A percentile compares a stretch with the other conserved stretches of the same genome.
phyloP scores from a whole-genome alignment of 495 filamentous ascomycete species.

The Pyronema omphalodes region DNA sequence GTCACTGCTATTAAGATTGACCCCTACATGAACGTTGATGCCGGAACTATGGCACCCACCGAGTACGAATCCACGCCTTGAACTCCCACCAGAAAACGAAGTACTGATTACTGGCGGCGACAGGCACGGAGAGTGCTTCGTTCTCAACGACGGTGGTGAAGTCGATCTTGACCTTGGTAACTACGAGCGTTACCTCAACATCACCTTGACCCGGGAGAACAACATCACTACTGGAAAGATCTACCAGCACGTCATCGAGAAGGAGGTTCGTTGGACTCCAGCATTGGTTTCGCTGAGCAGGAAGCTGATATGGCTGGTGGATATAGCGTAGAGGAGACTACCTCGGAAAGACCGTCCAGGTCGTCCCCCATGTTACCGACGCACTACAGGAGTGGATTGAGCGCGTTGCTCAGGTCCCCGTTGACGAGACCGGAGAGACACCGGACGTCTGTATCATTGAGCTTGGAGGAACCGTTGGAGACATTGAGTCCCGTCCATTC shows the following conservation, averaged over 20 bases:
- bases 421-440: constrained; percentile 62
- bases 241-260: constrained; percentile 68
- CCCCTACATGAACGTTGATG: constrained; percentile 73
- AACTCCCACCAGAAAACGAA: background rate
- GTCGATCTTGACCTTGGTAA: constrained; percentile 89
- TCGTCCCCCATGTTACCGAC: constrained; percentile 81
- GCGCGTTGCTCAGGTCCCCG: constrained; percentile 66
- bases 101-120: background rate
- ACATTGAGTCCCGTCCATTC: constrained; percentile 84
- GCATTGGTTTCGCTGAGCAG: no score
- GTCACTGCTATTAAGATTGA: constrained; percentile 62
- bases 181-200: constrained; percentile 69
- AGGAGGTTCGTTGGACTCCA: constrained; percentile 15
- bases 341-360: constrained; percentile 80
- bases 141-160: constrained; percentile 60
- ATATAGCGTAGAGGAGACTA: constrained; percentile 63
- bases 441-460: constrained; percentile 90
- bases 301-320: no score
- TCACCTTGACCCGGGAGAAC: constrained; percentile 56
- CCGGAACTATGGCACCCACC: constrained; percentile 59
- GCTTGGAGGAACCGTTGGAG: constrained; percentile 63
- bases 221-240: constrained; percentile 96
- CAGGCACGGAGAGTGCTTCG: constrained; percentile 58
- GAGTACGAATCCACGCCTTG: constrained; percentile 36
- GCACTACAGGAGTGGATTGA: constrained; percentile 87